Percentiles rank a stretch among this genome's conserved stretches.
Conservation (phyloP, 176 grass and related monocot species). For the Bromus sterilis region DNA sequence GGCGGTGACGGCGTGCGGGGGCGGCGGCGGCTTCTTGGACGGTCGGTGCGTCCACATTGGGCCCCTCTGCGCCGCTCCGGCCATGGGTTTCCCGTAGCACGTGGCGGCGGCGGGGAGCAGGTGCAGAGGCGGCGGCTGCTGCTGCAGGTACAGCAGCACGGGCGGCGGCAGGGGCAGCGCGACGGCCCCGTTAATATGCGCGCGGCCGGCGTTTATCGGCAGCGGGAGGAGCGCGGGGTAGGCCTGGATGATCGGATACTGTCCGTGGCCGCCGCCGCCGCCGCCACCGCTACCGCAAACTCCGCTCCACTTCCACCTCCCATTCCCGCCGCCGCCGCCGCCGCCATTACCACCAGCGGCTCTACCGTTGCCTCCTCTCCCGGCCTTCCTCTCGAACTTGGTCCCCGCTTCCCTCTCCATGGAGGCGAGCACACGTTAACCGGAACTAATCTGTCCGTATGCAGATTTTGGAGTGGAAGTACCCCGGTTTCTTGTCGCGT, state of each 20-base stretch:
- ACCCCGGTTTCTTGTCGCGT: background rate
- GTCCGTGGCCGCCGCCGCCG: background rate
- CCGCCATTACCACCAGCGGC: background rate
- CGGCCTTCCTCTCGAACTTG: slow-evolving; percentile 26
- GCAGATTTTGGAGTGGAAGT: background rate
- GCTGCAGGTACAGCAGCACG: slow-evolving; percentile 44
- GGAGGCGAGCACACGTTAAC: background rate
- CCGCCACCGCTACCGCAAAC: background rate
- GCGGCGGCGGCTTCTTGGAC: slow-evolving; percentile 19
- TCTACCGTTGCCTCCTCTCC: background rate
- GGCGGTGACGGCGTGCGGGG: slow-evolving; percentile 34
- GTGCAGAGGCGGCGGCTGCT: slow-evolving; percentile 30
- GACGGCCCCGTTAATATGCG: background rate
- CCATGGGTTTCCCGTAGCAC: slow-evolving; percentile 38
- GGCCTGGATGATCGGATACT: slow-evolving; percentile 47
- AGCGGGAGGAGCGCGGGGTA: slow-evolving; percentile 75
- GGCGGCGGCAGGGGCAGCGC: slow-evolving; percentile 55
- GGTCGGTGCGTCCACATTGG: slow-evolving; percentile 41
- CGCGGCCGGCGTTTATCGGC: slow-evolving; percentile 30
- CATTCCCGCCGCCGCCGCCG: background rate
- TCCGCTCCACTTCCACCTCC: slow-evolving; percentile 19
- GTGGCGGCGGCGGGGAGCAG: slow-evolving; percentile 24
- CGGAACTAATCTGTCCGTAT: background rate
- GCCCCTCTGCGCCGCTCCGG: background rate
- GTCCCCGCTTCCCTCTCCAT: slow-evolving; percentile 25